Evolutionary conservation across 2,329 filamentous ascomycete species (phyloP).

Genomic region (Hymenoscyphus infarciens): DNA sequence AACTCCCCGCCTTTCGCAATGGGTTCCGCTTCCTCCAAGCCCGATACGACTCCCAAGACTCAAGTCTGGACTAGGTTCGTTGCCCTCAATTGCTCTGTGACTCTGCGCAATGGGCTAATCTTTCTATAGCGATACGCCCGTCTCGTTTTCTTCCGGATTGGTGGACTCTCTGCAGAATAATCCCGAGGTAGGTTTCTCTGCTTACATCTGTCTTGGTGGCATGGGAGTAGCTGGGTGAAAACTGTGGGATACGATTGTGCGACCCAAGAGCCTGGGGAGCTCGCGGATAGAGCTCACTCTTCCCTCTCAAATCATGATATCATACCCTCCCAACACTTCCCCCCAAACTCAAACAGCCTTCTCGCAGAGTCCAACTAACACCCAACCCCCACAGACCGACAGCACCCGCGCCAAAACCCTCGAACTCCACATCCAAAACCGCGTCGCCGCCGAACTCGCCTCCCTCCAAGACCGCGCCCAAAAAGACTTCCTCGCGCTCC

Average conservation of each 20-base stretch:
- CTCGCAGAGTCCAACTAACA: too few relatives aligned
- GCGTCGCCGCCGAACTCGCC: conserved; percentile 81
- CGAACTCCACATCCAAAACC: conserved; percentile 84
- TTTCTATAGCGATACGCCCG: conserved; percentile 52
- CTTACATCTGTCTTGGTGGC: neutral
- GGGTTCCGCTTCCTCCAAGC: conserved; percentile 34
- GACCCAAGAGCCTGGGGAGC: neutral
- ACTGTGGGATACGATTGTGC: neutral
- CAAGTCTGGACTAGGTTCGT: conserved; percentile 34
- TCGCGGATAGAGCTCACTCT: conserved; percentile 1
- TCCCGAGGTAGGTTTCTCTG: conserved; percentile 64
- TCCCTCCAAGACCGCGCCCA: conserved; percentile 69
- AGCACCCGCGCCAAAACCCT: conserved; percentile 76
- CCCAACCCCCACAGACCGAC: conserved; percentile 63
- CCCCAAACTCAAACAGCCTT: too few relatives aligned
- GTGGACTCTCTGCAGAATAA: conserved; percentile 79
- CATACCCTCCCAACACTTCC: neutral
- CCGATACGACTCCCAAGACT: conserved; percentile 24
- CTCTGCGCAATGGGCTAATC: conserved; percentile 14
- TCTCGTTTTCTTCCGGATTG: conserved; percentile 75
- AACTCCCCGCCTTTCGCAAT: conserved; percentile 24
- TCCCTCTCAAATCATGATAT: neutral
- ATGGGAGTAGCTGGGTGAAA: neutral
- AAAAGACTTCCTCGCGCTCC: conserved; percentile 64
- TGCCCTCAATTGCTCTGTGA: neutral